Percentiles rank a stretch among this genome's conserved stretches.
Conservation (phyloP, 345 rosid genomes). For the Ceriops zippeliana region DNA sequence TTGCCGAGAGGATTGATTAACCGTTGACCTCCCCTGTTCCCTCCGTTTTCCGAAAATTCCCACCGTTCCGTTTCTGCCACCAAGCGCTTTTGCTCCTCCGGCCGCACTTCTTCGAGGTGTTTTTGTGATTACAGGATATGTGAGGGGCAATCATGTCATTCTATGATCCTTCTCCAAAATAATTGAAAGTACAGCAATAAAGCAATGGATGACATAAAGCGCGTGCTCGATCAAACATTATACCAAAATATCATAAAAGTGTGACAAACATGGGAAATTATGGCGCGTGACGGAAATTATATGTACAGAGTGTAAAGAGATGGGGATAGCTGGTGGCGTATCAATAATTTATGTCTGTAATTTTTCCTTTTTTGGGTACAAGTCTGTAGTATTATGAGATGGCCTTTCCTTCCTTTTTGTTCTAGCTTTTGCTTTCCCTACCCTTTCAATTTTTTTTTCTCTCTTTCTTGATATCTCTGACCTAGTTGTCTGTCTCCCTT, state of each 20-base stretch:
- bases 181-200: slow-evolving; percentile 31
- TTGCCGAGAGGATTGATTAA: slow-evolving; percentile 30
- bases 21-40: slow-evolving; percentile 48
- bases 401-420: not conserved
- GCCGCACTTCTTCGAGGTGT: not conserved
- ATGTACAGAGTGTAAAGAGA: not conserved
- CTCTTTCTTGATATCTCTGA: slow-evolving; percentile 19
- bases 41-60: slow-evolving; percentile 9
- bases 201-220: slow-evolving; percentile 33
- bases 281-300: slow-evolving; percentile 22
- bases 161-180: slow-evolving; percentile 15
- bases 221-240: slow-evolving; percentile 2
- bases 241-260: too few relatives aligned
- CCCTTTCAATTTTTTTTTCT: too few relatives aligned
- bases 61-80: slow-evolving; percentile 56
- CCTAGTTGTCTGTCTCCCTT: slow-evolving; percentile 38
- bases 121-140: not conserved
- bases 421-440: slow-evolving; percentile 45
- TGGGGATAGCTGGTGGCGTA: slow-evolving; percentile 18
- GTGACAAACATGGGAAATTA: not conserved
- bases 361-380: not conserved
- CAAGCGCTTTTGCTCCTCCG: not conserved
- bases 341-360: slow-evolving; percentile 48
- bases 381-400: slow-evolving; percentile 33
- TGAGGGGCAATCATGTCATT: not conserved